Percentiles rank a stretch among this genome's conserved stretches.
Evolutionary conservation across 345 rosid genomes (phyloP).

Genomic region (Noccaea bulbosa): DNA sequence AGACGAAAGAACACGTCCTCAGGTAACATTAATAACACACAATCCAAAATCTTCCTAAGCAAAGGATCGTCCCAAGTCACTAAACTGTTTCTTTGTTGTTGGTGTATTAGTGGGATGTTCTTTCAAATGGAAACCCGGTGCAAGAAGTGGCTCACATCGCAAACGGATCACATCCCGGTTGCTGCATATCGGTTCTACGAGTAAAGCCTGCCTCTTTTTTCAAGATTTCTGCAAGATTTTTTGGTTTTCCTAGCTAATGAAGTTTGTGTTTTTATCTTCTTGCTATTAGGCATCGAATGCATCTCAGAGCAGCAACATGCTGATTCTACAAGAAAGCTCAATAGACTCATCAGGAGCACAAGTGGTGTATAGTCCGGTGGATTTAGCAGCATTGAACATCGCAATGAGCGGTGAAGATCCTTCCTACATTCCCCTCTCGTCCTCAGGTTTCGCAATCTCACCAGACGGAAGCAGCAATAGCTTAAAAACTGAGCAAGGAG

Average conservation of each 20-base stretch:
- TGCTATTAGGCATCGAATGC: slow-evolving; percentile 64
- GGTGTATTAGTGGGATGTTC: slow-evolving; percentile 85
- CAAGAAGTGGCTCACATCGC: slow-evolving; percentile 96
- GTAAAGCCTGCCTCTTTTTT: slow-evolving; percentile 51
- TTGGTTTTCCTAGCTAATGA: slow-evolving; percentile 9
- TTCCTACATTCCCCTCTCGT: slow-evolving; percentile 78
- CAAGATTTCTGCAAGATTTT: neutral
- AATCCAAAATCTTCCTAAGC: neutral
- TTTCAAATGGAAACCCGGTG: slow-evolving; percentile 78
- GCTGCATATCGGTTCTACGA: slow-evolving; percentile 90
- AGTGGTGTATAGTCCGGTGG: slow-evolving; percentile 86
- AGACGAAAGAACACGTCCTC: slow-evolving; percentile 90
- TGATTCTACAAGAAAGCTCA: slow-evolving; percentile 95
- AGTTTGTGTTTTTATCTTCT: neutral
- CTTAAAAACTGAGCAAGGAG: slow-evolving; percentile 44
- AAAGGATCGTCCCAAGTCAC: slow-evolving; percentile 13
- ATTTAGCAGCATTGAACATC: slow-evolving; percentile 75
- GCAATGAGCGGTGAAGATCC: slow-evolving; percentile 97
- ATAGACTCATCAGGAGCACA: slow-evolving; percentile 84
- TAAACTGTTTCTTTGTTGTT: slow-evolving; percentile 15
- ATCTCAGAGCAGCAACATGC: slow-evolving; percentile 81
- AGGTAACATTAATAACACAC: slow-evolving; percentile 50
- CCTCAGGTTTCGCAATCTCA: slow-evolving; percentile 91
- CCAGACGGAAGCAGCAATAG: slow-evolving; percentile 54
- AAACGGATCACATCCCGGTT: slow-evolving; percentile 86